Base-by-base conservation (phyloP, 495 filamentous ascomycete genomes). In the Geoglossum glabrum region DNA sequence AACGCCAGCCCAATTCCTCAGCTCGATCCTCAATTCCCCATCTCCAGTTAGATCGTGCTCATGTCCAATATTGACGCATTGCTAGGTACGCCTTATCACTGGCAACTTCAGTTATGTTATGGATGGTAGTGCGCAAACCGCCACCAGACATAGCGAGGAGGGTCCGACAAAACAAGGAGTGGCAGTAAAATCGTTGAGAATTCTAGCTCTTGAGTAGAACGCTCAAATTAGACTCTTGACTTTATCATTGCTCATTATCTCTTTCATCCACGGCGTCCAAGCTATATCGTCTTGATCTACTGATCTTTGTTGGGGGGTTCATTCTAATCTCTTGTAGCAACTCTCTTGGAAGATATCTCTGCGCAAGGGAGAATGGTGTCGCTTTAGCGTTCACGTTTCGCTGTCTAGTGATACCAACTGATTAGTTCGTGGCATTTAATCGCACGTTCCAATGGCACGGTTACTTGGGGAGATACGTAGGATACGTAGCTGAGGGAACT, bases 31-130 rank as follows among this genome's bases (percentile, higher is more conserved):
- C 23, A 25, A 9, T 49, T 57, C 26, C 30, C 27, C 4, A 21
- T 4, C 34, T 57, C 43, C 9, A 34, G 31, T 6, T 15, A n/a
- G n/a, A 40, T 40, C 13, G 13, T 21, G 13, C 40, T 5, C 23
- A 45, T 45, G 4, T 21, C 40, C 10, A 2, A 21, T 19, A 45
- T 21, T 45, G 10, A 45, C n/a, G n/a, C 5, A 45, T 9, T 13
- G n/a, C 40, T 21, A 96, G 90, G 90, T 98, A 90, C 66, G 86
- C 87, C 47, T 76, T 98, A 30, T 83, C 83, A 36, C 66, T 84
- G 23, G 90, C 89, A 60, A 98, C 92, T 28, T 79, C 87, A 1
- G 76, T 96, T 61, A 98, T 98, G 92, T 74, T 98, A 63, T 94
- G 82, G 76, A 85, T 95, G 83, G 78, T 98, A 50, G 76, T 95